Percentiles rank a stretch among this genome's conserved stretches.
phyloP scores from a whole-genome alignment of 371 early-diverging fungal genomes.

The Mucor ambiguus region DNA sequence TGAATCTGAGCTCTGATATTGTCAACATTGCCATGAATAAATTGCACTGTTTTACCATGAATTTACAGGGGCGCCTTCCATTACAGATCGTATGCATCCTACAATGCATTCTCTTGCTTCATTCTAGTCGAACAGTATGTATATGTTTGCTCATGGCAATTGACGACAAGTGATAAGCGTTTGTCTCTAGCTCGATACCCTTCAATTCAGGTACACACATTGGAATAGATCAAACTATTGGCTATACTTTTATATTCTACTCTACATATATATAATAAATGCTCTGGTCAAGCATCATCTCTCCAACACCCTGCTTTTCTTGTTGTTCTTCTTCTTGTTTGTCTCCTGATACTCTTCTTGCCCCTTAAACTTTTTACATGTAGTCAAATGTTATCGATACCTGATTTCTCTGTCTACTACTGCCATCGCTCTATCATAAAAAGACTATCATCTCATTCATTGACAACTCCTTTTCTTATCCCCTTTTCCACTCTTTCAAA shows the following conservation, averaged over 20 bases:
- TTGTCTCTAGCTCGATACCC: too few relatives aligned
- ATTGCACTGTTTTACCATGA: not conserved
- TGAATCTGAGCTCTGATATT: not conserved
- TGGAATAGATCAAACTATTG: too few relatives aligned
- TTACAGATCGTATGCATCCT: not conserved
- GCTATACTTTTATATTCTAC: too few relatives aligned
- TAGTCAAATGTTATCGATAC: conserved; percentile 1
- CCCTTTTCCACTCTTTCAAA: not conserved
- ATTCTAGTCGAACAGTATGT: not conserved
- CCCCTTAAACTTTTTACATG: not conserved
- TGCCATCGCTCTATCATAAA: not conserved
- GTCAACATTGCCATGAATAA: not conserved
- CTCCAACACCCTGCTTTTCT: not conserved
- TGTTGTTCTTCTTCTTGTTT: not conserved
- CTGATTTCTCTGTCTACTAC: not conserved
- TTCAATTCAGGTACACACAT: not conserved
- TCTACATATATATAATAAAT: not conserved
- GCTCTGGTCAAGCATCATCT: not conserved
- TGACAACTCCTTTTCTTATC: not conserved
- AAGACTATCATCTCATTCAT: not conserved
- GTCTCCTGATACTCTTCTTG: not conserved
- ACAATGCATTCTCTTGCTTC: not conserved
- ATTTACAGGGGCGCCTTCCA: not conserved
- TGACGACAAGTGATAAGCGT: not conserved
- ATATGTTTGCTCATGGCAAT: too few relatives aligned